Evolutionary conservation across 176 grass and related monocot genomes (phyloP).

Genomic region (Bothriochloa decipiens): DNA sequence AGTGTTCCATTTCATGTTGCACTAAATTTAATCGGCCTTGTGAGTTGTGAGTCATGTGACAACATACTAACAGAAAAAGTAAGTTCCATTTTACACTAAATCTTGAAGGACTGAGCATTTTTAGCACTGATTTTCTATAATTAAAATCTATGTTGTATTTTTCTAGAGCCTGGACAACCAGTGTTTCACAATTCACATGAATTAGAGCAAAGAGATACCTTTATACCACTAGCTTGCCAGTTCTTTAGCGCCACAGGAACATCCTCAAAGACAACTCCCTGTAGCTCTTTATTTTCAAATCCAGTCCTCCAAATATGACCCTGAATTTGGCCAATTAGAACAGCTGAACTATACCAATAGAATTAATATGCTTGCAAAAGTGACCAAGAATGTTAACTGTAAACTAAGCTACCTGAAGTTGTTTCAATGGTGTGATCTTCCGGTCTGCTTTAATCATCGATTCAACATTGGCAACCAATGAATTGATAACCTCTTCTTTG

Average conservation of each 20-base stretch:
- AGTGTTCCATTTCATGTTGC: constrained; percentile 3
- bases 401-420: constrained; percentile 85
- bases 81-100: not conserved
- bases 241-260: constrained; percentile 77
- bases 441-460: constrained; percentile 94
- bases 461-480: constrained; percentile 85
- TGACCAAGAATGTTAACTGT: constrained; percentile 7
- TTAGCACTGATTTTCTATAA: not conserved
- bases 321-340: constrained; percentile 57
- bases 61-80: not conserved
- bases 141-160: not conserved
- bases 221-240: constrained; percentile 76
- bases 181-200: not conserved
- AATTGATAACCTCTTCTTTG: constrained; percentile 74
- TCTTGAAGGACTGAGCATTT: not conserved
- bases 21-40: not conserved
- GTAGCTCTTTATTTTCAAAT: constrained; percentile 79
- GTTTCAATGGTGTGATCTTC: constrained; percentile 95
- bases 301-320: constrained; percentile 98
- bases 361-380: constrained; percentile 30
- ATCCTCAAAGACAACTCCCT: constrained; percentile 95
- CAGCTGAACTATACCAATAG: constrained; percentile 3
- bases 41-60: not conserved
- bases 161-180: not conserved
- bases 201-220: constrained; percentile 55